Percentiles rank a stretch among this genome's conserved stretches.
phyloP scores from a whole-genome alignment of 2,329 filamentous ascomycete species.

The Tolypocladium amazonense region DNA sequence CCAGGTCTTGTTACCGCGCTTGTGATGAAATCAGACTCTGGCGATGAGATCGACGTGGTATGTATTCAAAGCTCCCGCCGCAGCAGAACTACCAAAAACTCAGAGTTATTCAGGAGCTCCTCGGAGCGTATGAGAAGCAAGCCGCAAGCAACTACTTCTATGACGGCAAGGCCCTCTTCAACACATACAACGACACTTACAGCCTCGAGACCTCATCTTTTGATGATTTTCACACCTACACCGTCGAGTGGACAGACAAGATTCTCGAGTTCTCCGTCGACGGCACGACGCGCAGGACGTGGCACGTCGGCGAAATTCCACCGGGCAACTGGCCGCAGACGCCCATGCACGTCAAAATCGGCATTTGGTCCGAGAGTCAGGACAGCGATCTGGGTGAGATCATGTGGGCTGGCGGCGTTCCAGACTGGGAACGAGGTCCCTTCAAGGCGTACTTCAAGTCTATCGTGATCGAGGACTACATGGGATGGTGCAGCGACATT shows the following conservation, averaged over 20 bases:
- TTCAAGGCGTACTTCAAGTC: slow-evolving; percentile 14
- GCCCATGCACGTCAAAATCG: slow-evolving; percentile 56
- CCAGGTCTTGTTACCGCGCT: slow-evolving; percentile 67
- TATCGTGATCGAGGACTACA: slow-evolving; percentile 18
- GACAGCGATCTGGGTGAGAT: slow-evolving; percentile 46
- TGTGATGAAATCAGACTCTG: slow-evolving; percentile 64
- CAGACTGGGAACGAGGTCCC: slow-evolving; percentile 17
- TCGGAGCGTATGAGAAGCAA: slow-evolving; percentile 29
- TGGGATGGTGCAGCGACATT: slow-evolving; percentile 14
- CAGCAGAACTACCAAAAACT: neutral
- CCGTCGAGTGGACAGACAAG: slow-evolving; percentile 54
- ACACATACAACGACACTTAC: slow-evolving; percentile 38
- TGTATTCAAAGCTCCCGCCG: neutral
- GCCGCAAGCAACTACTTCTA: slow-evolving; percentile 77
- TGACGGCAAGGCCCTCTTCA: slow-evolving; percentile 48
- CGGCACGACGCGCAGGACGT: slow-evolving; percentile 21
- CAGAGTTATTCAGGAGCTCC: slow-evolving; percentile 12
- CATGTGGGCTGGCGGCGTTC: slow-evolving; percentile 54
- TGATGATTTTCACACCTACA: slow-evolving; percentile 49
- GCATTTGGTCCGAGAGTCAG: slow-evolving; percentile 43
- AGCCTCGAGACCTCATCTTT: slow-evolving; percentile 28
- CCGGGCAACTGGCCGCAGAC: slow-evolving; percentile 53
- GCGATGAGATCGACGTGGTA: slow-evolving; percentile 57
- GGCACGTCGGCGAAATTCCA: slow-evolving; percentile 32
- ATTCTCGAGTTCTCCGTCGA: slow-evolving; percentile 50